Percentiles rank a stretch among this genome's conserved stretches.
phyloP scores from a whole-genome alignment of 371 early-diverging fungal genomes.

The Nematocida major region DNA sequence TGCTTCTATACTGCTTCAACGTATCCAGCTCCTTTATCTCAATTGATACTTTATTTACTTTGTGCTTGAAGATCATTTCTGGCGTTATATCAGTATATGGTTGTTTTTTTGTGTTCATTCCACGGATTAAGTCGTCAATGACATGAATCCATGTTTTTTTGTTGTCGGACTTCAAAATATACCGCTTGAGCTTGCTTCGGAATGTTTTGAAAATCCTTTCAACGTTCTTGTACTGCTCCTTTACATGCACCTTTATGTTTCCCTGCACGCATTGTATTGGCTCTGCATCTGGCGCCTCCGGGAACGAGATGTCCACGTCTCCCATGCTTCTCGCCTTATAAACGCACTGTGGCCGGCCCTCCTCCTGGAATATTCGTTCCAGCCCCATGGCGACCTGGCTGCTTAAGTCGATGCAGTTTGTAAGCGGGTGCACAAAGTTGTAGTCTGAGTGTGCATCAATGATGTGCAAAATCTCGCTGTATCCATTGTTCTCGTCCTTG shows the following conservation, averaged over 20 bases:
- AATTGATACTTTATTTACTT: not conserved
- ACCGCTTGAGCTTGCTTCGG: not conserved
- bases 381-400: not conserved
- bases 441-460: not conserved
- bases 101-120: not conserved
- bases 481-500: not conserved
- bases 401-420: not conserved
- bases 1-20: not conserved
- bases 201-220: constrained; percentile 1
- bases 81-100: not conserved
- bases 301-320: not conserved
- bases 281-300: too few relatives aligned
- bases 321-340: not conserved
- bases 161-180: constrained; percentile 4
- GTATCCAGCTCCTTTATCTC: not conserved
- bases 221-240: not conserved
- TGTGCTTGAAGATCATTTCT: not conserved
- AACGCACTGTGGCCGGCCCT: not conserved
- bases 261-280: not conserved
- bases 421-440: not conserved
- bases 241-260: not conserved
- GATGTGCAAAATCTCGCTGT: not conserved
- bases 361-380: not conserved
- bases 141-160: not conserved
- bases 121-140: not conserved